Evolutionary conservation across 306 rosid genomes (phyloP).

Genomic region (Cucumis hystrix): DNA sequence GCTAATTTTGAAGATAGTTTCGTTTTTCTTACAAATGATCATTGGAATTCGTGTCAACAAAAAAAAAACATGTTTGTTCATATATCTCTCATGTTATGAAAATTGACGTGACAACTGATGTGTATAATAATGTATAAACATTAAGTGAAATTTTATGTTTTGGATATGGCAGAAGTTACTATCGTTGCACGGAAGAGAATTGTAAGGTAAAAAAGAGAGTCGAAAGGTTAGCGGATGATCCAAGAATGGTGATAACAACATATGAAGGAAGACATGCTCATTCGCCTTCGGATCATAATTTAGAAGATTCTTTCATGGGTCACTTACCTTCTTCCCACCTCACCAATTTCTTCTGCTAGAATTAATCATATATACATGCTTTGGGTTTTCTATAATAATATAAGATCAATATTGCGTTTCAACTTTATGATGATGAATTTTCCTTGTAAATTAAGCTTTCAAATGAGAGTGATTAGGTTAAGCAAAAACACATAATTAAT

Average conservation of each 20-base stretch:
- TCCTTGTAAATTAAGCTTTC: background rate
- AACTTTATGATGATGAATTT: background rate
- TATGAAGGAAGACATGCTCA: constrained; percentile 6
- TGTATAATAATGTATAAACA: too few species aligned
- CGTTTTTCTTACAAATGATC: too few species aligned
- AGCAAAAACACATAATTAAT: background rate
- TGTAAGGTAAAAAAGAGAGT: constrained; percentile 4
- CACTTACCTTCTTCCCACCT: background rate
- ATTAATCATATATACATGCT: background rate
- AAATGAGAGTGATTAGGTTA: background rate
- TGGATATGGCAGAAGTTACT: background rate
- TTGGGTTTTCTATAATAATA: background rate
- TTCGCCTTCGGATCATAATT: background rate
- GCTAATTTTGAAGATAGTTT: too few species aligned
- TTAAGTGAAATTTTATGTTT: too few species aligned
- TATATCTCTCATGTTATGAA: too few species aligned
- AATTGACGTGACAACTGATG: too few species aligned
- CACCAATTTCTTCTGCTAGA: background rate
- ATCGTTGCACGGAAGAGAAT: background rate
- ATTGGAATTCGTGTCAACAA: too few species aligned
- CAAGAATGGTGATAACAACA: constrained; percentile 3
- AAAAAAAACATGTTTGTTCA: too few species aligned
- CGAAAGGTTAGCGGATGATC: background rate
- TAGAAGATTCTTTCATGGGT: background rate
- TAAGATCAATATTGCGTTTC: background rate